phyloP scores from a whole-genome alignment of 345 rosid species.

The Trapa incisa region DNA sequence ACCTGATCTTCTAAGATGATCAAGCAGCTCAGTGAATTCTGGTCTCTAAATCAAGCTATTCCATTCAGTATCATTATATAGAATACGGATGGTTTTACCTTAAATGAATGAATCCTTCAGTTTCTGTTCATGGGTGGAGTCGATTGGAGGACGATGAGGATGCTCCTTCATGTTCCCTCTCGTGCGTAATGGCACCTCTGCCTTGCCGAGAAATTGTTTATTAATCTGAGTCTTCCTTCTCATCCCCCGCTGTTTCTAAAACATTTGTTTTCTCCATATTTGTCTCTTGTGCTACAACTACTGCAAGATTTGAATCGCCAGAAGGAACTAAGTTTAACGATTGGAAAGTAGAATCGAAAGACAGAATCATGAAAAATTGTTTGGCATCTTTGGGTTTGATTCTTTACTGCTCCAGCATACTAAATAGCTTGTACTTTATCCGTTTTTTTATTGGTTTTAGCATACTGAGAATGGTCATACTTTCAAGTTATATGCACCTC shows the following conservation, averaged over 20 bases:
- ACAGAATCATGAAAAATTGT: not conserved
- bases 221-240: constrained; percentile 7
- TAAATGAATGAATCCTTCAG: not conserved
- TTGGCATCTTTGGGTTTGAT: not conserved
- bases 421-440: not conserved
- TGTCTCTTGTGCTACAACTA: not conserved
- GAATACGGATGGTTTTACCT: not conserved
- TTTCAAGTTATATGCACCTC: not conserved
- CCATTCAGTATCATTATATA: not conserved
- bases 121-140: not conserved
- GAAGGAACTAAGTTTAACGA: not conserved
- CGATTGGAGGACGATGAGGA: constrained; percentile 1
- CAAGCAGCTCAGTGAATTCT: not conserved
- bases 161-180: constrained; percentile 4
- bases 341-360: not conserved
- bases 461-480: not conserved
- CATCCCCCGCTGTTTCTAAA: not conserved
- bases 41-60: not conserved
- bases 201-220: constrained; percentile 5
- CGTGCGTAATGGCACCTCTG: constrained; percentile 2
- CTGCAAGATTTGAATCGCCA: not conserved
- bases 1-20: not conserved
- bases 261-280: not conserved
- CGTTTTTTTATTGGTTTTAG: not conserved
- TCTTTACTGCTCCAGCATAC: constrained; percentile 31